Base-by-base conservation (phyloP, 768 basidiomycete species). In the Lyophyllum shimeji region DNA sequence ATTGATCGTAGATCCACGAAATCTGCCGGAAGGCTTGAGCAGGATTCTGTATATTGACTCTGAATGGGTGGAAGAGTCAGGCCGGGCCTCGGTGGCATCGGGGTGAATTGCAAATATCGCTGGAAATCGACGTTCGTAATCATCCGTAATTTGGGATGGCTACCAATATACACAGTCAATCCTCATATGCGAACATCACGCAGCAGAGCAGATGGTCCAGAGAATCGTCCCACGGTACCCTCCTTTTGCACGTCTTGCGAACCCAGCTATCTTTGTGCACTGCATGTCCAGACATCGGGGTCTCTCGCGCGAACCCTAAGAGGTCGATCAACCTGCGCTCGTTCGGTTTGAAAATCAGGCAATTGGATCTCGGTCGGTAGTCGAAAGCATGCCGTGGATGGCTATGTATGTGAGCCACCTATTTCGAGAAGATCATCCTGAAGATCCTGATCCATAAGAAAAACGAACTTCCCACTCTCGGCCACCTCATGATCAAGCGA, bases 401-500 rank as follows among this genome's bases (percentile, higher is more conserved):
- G 27, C 25, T n/a, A 15, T n/a, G n/a, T n/a, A n/a, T 55, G 18
- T 43, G 37, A 2, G 23, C 15, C 8, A 47, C 37, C 46, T 42
- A 6, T 18, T 25, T 15, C 20, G 31, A 18, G 18, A 3, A 25
- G 12, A 15, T 43, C n/a, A 31, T 27, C 12, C 48, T 17, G 18
- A 13, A 21, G 7, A 20, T 18, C 13, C 15, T 2, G 7, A 55
- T 21, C 17, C 18, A 20, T 45, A 50, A 1, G n/a, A 24, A 2
- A 33, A 33, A 13, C 18, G 37, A 46, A 45, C 56, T 15, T 49
- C 58, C 55, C 15, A 56, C 54, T 18, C n/a, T 27, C 20, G 55
- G 59, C 60, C 62, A 63, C 34, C 31, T 62, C 61, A 62, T 62
- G 13, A 59, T 3, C 17, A 59, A 46, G 6, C 61, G 55, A 33